Conservation (phyloP, 2,329 filamentous ascomycete species). For the Alternaria infectoria region DNA sequence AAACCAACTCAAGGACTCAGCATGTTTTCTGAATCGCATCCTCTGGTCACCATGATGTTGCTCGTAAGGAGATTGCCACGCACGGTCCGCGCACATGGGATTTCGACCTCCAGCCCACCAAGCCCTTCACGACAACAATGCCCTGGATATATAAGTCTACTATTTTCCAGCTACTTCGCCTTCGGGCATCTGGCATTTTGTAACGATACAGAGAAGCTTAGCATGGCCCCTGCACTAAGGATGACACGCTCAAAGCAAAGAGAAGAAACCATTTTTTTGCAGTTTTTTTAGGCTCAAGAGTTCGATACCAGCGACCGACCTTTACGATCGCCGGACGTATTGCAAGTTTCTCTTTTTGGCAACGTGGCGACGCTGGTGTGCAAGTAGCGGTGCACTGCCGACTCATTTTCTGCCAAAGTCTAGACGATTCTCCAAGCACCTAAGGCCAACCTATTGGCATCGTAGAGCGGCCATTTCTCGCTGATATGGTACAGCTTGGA, state of each 20-base stretch:
- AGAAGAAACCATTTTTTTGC: not conserved
- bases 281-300: not conserved
- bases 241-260: slow-evolving; percentile 66
- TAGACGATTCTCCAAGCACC: not conserved
- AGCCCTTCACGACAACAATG: not conserved
- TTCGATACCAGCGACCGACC: not conserved
- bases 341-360: not conserved
- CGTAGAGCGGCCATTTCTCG: not conserved
- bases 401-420: not conserved
- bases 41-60: not conserved
- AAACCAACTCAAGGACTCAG: not conserved
- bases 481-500: not conserved
- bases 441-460: not conserved
- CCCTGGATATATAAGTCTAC: not conserved
- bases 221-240: slow-evolving; percentile 77
- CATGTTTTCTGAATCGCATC: not conserved
- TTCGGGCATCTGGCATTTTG: not conserved
- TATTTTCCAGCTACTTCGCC: not conserved
- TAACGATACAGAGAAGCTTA: slow-evolving; percentile 37
- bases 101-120: not conserved
- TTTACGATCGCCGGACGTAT: not conserved
- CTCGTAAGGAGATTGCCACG: not conserved
- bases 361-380: not conserved
- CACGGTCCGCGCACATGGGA: not conserved
- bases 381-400: not conserved